Conservation (phyloP, 768 basidiomycete genomes). For the Xanthoconium purpureum region DNA sequence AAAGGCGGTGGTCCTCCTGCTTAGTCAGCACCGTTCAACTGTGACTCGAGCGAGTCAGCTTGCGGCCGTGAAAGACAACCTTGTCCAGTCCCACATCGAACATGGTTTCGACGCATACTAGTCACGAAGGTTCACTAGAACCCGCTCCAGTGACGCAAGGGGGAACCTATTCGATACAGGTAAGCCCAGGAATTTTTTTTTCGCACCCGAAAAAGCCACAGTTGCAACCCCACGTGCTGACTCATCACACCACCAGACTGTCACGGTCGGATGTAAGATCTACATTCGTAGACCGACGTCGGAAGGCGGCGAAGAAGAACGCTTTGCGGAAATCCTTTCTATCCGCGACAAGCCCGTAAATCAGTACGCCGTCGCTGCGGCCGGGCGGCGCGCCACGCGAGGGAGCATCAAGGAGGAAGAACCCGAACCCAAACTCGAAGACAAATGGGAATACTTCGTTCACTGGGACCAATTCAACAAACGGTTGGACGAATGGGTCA, state of each 20-base stretch:
- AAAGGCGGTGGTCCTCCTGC: conserved; percentile 9
- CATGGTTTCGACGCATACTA: conserved; percentile 32
- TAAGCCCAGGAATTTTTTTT: conserved; percentile 35
- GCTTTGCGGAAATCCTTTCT: conserved; percentile 93
- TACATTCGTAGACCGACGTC: conserved; percentile 79
- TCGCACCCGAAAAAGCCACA: conserved; percentile 23
- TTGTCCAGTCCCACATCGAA: conserved; percentile 5
- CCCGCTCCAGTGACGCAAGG: conserved; percentile 71
- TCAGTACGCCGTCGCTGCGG: conserved; percentile 40
- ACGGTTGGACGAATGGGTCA: conserved; percentile 96
- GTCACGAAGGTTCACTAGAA: conserved; percentile 35
- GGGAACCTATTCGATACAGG: conserved; percentile 75
- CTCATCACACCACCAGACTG: conserved; percentile 53
- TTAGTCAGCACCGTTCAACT: conserved; percentile 20
- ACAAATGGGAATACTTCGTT: conserved; percentile 92
- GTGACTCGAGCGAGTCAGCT: not conserved
- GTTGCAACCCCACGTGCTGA: conserved; percentile 26
- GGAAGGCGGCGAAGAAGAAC: conserved; percentile 78
- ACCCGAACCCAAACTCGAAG: conserved; percentile 58
- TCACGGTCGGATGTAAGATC: conserved; percentile 93
- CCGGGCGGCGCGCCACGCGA: conserved; percentile 39
- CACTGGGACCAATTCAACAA: conserved; percentile 99
- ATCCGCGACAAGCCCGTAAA: conserved; percentile 83
- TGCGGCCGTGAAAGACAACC: conserved; percentile 1
- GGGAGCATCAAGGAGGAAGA: conserved; percentile 42